Base-by-base conservation (phyloP, 2,329 filamentous ascomycete species). In the Ophiostoma ulmi region DNA sequence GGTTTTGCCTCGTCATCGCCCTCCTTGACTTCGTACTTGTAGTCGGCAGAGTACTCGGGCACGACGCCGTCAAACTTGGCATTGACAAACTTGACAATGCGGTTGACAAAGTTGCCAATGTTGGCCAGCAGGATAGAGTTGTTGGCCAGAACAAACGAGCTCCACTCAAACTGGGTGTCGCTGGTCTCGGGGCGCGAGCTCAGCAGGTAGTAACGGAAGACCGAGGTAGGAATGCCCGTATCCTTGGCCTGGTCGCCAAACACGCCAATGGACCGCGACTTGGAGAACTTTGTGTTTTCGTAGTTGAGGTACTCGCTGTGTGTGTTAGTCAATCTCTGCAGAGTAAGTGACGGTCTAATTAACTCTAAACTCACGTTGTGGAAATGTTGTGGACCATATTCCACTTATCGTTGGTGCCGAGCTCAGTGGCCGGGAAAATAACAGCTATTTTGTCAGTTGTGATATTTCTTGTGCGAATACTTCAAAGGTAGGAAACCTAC, bases 161-260 rank as follows among this genome's bases (percentile, higher is more conserved):
- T 72, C 74, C 74, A 75, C 69, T 75, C 74, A n/a, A 75, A 75
- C 71, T 87, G 91, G 0, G 92, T 91, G 78, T 97, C 94, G 69
- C 90, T 87, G 13, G 89, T 90, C 80, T 97, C 94, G 0, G 94
- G 94, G 71, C 94, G 88, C 78, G 91, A 90, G 64, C 93, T 91
- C 52, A 97, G 85, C 31, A 97, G 87, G 81, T 95, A 97, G 81
- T 94, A 97, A 75, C 94, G 86, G 92, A 93, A 97, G n/a, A 97
- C 92, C 73, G 94, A 92, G 0, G 93, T 84, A 20, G 90, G 87
- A 22, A 97, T 86, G 26, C 93, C 93, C 10, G 93, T 97, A 70
- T 96, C 90, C 80, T 91, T 91, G 66, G 92, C 94, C 76, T 91
- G 93, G 81, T 92, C 94, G 68, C 94, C 94, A 77, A 97, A 97